Evolutionary conservation across 208 protist genomes (phyloP).

Genomic region (Lotmaria passim): DNA sequence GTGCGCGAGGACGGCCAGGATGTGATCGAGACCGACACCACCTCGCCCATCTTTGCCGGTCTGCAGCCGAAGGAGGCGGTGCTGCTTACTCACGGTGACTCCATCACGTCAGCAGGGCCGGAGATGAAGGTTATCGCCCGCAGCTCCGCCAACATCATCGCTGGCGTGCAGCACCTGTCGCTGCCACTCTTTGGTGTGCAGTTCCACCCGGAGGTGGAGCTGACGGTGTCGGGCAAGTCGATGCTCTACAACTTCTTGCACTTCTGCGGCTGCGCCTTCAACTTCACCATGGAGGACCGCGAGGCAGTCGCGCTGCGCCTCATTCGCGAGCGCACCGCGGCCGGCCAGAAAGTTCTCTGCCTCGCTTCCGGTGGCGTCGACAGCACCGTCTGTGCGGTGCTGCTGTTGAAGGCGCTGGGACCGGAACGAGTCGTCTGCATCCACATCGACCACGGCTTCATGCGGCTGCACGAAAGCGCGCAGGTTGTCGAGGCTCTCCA

Average conservation of each 20-base stretch:
- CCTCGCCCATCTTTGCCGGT: constrained; percentile 67
- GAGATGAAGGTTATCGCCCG: constrained; percentile 66
- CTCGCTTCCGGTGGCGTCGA: constrained; percentile 99
- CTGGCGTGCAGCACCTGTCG: constrained; percentile 75
- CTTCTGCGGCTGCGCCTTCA: constrained; percentile 76
- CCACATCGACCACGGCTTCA: constrained; percentile 99
- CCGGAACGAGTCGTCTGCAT: constrained; percentile 94
- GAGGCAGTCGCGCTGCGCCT: constrained; percentile 88
- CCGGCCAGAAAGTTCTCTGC: constrained; percentile 93
- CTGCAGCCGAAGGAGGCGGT: constrained; percentile 67
- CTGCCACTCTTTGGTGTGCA: constrained; percentile 93
- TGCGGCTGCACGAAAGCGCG: constrained; percentile 93
- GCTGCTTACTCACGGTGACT: constrained; percentile 97
- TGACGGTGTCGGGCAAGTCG: constrained; percentile 91
- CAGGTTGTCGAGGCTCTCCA: constrained; percentile 84
- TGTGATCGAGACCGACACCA: constrained; percentile 71
- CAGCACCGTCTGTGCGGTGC: constrained; percentile 96
- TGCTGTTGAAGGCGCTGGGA: constrained; percentile 95
- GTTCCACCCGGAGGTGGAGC: constrained; percentile 98
- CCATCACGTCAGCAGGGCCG: constrained; percentile 43
- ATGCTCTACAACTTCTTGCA: constrained; percentile 97
- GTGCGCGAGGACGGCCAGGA: constrained; percentile 97
- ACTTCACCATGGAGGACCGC: constrained; percentile 89
- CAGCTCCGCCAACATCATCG: constrained; percentile 79
- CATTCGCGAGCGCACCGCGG: constrained; percentile 87